Evolutionary conservation across 1,139 yeast species (phyloP).

Genomic region (Saccharomyces hybrid): DNA sequence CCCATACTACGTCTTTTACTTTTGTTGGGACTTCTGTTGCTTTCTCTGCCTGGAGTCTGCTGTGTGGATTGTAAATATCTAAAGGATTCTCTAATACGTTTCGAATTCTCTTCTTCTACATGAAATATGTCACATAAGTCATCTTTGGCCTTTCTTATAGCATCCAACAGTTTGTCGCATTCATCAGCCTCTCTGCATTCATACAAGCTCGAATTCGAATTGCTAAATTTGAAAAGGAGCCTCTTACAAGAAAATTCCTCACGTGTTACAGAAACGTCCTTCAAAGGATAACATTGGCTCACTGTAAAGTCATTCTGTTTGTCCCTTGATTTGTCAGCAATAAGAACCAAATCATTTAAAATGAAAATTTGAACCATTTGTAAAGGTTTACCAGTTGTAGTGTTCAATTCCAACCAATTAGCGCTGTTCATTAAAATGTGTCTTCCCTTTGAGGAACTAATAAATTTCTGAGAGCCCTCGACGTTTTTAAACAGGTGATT

Average conservation of each 20-base stretch:
- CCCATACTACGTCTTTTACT: conserved; percentile 24
- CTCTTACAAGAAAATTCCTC: conserved; percentile 24
- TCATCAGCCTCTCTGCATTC: conserved; percentile 60
- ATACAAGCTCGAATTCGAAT: conserved; percentile 17
- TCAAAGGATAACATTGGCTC: conserved; percentile 71
- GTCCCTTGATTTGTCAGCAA: conserved; percentile 58
- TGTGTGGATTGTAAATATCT: conserved; percentile 35
- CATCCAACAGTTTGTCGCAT: conserved; percentile 47
- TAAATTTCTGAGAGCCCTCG: conserved; percentile 80
- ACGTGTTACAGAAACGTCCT: conserved; percentile 44
- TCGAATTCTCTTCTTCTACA: conserved; percentile 39
- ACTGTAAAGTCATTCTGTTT: conserved; percentile 48
- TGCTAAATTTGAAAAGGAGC: conserved; percentile 25
- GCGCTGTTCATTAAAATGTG: conserved; percentile 76
- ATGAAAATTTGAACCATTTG: conserved; percentile 72
- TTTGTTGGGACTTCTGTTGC: conserved; percentile 24
- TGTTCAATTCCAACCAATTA: conserved; percentile 81
- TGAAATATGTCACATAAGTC: conserved; percentile 44
- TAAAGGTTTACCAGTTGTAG: conserved; percentile 78
- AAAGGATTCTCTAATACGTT: conserved; percentile 41
- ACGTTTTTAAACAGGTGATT: conserved; percentile 70
- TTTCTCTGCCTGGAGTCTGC: conserved; percentile 27
- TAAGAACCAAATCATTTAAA: conserved; percentile 66
- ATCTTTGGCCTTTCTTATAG: conserved; percentile 57
- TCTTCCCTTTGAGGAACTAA: conserved; percentile 73